These are phyloP conservation scores for Neltuma alba DNA, from an alignment of 306 rosid genomes.

Conservation along the genomic window DNA sequence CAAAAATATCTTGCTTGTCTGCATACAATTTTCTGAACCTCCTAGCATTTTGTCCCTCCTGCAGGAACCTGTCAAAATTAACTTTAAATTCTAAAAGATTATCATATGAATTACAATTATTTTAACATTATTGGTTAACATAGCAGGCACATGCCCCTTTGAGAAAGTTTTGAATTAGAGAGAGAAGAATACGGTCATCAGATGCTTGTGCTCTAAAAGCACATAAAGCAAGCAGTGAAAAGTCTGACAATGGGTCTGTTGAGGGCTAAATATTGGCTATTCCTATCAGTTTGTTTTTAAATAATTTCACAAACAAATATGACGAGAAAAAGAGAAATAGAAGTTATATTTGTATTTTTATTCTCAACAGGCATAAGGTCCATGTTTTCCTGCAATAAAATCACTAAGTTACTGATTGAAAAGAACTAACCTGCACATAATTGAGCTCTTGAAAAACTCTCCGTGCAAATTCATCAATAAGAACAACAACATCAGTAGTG, in stretches of 20 bases:
- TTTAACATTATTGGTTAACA: background rate
- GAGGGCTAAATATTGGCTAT: background rate
- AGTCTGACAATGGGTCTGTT: background rate
- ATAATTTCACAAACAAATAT: background rate
- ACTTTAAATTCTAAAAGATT: constrained; percentile 62
- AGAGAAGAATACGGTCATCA: background rate
- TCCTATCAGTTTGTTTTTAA: background rate
- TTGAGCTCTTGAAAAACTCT: constrained; percentile 95
- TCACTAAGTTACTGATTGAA: background rate
- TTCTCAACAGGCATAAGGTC: background rate
- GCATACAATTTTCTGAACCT: constrained; percentile 87
- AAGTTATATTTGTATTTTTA: background rate
- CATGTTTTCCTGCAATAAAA: background rate
- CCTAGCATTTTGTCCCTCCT: constrained; percentile 95
- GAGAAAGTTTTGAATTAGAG: background rate
- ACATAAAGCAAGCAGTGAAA: background rate
- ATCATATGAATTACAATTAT: constrained; percentile 15
- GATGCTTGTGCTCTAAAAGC: background rate
- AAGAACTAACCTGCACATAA: constrained; percentile 82
- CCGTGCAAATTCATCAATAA: constrained; percentile 85
- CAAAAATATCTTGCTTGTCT: constrained; percentile 80
- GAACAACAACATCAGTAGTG: constrained; percentile 80
- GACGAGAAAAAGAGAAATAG: background rate
- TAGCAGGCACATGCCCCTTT: background rate
- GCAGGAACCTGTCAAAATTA: constrained; percentile 83